phyloP scores from a whole-genome alignment of 352 stramenopile genomes.

The Phytophthora vignae region DNA sequence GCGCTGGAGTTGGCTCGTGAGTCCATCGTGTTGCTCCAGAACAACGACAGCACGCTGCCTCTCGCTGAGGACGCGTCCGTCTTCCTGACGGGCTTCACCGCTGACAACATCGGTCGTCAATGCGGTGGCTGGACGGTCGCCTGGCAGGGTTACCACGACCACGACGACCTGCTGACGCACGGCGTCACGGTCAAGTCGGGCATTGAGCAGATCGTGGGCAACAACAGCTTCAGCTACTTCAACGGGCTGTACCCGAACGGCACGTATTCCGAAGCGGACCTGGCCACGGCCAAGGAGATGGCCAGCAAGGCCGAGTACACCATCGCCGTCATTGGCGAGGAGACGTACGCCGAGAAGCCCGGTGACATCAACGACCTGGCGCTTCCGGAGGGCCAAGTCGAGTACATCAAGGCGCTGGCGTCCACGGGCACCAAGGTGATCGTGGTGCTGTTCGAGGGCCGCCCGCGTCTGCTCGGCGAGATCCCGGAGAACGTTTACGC shows the following conservation, averaged over 20 bases:
- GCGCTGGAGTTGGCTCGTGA: no score
- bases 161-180: not conserved
- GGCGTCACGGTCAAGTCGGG: not conserved
- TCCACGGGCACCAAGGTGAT: slow-evolving; percentile 61
- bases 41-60: no score
- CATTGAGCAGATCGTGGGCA: slow-evolving; percentile 18
- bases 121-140: no score
- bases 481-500: slow-evolving; percentile 54
- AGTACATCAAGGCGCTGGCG: slow-evolving; percentile 57
- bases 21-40: no score
- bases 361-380: not conserved
- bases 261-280: slow-evolving; percentile 41
- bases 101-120: no score
- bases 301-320: not conserved
- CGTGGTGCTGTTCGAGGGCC: slow-evolving; percentile 68
- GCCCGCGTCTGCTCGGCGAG: slow-evolving; percentile 64
- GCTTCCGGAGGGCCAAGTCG: not conserved
- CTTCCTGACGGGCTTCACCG: no score
- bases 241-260: slow-evolving; percentile 54
- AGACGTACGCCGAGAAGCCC: not conserved
- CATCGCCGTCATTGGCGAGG: not conserved
- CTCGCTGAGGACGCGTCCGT: no score
- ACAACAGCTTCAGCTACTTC: slow-evolving; percentile 42
- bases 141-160: not conserved
- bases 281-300: slow-evolving; percentile 43